Conservation (phyloP, 371 early-diverging fungal genomes). For the Mortierella sp. region DNA sequence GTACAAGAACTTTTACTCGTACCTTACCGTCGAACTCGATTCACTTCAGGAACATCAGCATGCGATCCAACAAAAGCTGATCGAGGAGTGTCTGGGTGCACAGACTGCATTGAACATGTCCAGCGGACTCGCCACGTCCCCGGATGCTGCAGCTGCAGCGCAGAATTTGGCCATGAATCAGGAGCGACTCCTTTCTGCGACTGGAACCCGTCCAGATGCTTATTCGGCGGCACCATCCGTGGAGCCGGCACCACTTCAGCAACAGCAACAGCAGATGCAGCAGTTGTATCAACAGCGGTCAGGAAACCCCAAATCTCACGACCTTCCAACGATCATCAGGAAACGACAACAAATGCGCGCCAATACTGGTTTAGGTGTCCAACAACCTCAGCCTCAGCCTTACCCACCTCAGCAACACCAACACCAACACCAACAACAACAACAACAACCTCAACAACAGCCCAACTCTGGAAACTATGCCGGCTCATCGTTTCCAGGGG, state of each 20-base stretch:
- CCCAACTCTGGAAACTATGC: conserved; percentile 3
- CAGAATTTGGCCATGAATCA: not conserved
- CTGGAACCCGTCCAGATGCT: not conserved
- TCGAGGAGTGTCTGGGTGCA: conserved; percentile 20
- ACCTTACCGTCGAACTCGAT: conserved; percentile 40
- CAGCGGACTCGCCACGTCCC: not conserved
- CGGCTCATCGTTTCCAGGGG: not conserved
- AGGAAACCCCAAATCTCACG: conserved; percentile 18
- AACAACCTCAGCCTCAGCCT: not conserved
- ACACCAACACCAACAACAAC: too few relatives aligned
- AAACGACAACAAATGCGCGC: conserved; percentile 45
- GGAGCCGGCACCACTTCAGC: conserved; percentile 13
- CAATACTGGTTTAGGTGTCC: conserved; percentile 10
- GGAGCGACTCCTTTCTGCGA: not conserved
- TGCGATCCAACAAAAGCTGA: conserved; percentile 31
- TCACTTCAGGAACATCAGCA: conserved; percentile 30
- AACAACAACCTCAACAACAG: conserved; percentile 7
- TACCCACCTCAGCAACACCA: not conserved
- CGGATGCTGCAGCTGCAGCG: not conserved
- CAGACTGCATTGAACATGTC: not conserved
- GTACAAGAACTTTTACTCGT: conserved; percentile 40
- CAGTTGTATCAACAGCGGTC: conserved; percentile 11
- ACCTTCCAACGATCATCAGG: conserved; percentile 31
- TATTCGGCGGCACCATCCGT: not conserved
- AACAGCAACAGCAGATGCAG: conserved; percentile 32